phyloP scores from a whole-genome alignment of 352 stramenopile genomes.

The Pythium aphanidermatum region DNA sequence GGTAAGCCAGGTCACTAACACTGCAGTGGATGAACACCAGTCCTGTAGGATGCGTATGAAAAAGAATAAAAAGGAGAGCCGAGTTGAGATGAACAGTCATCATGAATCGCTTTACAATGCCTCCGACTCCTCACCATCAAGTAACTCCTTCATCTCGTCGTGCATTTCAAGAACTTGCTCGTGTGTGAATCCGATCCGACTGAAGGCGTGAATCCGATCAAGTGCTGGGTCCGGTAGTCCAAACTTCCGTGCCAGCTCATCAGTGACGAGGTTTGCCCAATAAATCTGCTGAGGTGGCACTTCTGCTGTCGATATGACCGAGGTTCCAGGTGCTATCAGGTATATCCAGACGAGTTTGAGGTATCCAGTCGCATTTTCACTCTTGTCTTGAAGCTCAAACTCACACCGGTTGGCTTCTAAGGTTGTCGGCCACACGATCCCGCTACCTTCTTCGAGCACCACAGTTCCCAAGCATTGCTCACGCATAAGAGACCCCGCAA shows the following conservation, averaged over 20 bases:
- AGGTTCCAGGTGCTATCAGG: not conserved
- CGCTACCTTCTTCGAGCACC: not conserved
- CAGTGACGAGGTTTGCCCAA: not conserved
- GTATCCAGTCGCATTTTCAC: not conserved
- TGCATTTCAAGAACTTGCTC: no score
- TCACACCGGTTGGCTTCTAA: not conserved
- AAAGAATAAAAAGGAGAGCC: no score
- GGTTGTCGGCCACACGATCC: not conserved
- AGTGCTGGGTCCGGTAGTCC: not conserved
- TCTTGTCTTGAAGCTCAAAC: not conserved
- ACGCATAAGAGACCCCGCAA: no score
- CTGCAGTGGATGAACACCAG: no score
- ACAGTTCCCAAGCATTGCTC: conserved; percentile 1
- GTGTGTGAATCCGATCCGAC: no score
- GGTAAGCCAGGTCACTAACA: no score
- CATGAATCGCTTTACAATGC: no score
- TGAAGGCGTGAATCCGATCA: conserved; percentile 2
- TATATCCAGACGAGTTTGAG: conserved; percentile 3
- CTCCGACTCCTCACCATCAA: no score
- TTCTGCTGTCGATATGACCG: conserved; percentile 3
- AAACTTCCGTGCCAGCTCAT: not conserved
- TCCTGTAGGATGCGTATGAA: no score
- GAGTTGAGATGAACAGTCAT: no score
- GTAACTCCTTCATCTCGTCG: no score
- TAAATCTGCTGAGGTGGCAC: not conserved